Percentiles rank a stretch among this genome's conserved stretches.
These are phyloP conservation scores for Spirogloea muscicola DNA, from an alignment of 139 green algal species.

Conservation along the genomic window DNA sequence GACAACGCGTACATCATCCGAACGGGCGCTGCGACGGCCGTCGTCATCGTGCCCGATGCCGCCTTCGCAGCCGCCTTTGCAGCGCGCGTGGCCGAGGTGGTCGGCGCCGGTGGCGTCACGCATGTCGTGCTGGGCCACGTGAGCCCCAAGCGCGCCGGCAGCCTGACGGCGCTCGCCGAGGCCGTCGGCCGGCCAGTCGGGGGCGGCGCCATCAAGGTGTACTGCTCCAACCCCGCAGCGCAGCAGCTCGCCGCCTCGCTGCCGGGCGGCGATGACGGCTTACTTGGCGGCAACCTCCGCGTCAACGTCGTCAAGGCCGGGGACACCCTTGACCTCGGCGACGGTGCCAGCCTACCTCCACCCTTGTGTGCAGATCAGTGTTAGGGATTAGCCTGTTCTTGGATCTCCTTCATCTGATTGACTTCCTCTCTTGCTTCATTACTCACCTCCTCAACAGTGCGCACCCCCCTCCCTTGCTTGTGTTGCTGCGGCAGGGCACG, in stretches of 20 bases:
- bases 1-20: conserved; percentile 88
- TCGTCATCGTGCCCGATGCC: conserved; percentile 67
- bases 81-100: conserved; percentile 37
- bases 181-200: too few relatives aligned
- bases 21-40: not conserved
- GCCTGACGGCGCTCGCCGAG: conserved; percentile 65
- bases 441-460: too few relatives aligned
- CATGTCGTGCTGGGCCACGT: conserved; percentile 82
- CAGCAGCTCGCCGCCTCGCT: not conserved
- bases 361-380: too few relatives aligned
- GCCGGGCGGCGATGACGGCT: conserved; percentile 2
- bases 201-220: conserved; percentile 66
- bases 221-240: conserved; percentile 70
- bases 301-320: conserved; percentile 12
- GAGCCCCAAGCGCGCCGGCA: conserved; percentile 71
- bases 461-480: too few relatives aligned
- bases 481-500: conserved; percentile 40
- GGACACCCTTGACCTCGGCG: conserved; percentile 40
- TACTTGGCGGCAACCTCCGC: not conserved
- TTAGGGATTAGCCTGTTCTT: too few relatives aligned
- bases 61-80: conserved; percentile 67
- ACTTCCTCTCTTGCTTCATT: too few relatives aligned
- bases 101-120: conserved; percentile 41
- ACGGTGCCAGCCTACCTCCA: too few relatives aligned
- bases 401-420: too few relatives aligned